Conservation (phyloP, 129 eudicot species). For the Artemisia annua region DNA sequence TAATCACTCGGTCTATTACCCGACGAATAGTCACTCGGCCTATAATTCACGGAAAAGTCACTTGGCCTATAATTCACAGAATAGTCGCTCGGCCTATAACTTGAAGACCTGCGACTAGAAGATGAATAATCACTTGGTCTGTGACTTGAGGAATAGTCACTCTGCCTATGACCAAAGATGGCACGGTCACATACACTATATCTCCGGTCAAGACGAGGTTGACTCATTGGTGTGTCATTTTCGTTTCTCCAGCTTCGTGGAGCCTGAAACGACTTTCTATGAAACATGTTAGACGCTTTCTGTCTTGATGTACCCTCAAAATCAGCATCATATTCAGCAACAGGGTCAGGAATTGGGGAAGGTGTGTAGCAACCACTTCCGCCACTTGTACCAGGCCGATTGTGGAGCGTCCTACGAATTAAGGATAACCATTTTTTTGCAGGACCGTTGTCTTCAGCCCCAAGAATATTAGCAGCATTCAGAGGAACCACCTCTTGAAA, state of each 20-base stretch:
- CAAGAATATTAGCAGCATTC: conserved; percentile 86
- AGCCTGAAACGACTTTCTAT: conserved; percentile 78
- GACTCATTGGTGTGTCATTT: conserved; percentile 50
- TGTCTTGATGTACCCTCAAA: conserved; percentile 78
- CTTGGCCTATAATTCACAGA: conserved; percentile 58
- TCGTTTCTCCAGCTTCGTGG: conserved; percentile 67
- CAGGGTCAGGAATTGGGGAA: conserved; percentile 82
- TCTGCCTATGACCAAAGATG: conserved; percentile 74
- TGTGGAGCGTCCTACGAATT: conserved; percentile 67
- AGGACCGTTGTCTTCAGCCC: conserved; percentile 91
- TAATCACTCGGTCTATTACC: conserved; percentile 69
- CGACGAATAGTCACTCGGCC: conserved; percentile 76
- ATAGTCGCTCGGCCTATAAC: conserved; percentile 68
- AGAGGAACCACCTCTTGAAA: conserved; percentile 94
- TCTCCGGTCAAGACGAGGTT: conserved; percentile 75
- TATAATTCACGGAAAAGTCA: conserved; percentile 45
- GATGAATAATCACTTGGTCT: conserved; percentile 54
- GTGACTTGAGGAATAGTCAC: conserved; percentile 52
- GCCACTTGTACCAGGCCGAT: conserved; percentile 63
- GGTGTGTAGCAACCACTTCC: conserved; percentile 76
- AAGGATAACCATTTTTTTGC: conserved; percentile 79
- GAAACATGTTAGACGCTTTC: conserved; percentile 50
- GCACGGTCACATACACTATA: conserved; percentile 90
- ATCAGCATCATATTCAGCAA: conserved; percentile 80
- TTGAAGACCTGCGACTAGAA: conserved; percentile 41